Evolutionary conservation across 345 rosid genomes (phyloP).

Genomic region (Aegle marmelos): DNA sequence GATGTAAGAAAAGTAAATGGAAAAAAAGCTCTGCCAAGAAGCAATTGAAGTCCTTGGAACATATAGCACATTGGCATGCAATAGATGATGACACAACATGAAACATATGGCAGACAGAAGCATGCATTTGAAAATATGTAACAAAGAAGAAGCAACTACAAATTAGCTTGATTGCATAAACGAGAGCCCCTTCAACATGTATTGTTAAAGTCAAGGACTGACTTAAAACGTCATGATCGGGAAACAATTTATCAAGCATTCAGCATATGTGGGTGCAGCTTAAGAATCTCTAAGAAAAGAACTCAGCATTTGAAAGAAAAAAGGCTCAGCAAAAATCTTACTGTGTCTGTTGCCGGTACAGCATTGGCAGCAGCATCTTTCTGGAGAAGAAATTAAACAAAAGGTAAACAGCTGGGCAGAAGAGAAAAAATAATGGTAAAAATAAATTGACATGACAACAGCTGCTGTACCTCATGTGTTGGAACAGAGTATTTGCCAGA

Average conservation of each 20-base stretch:
- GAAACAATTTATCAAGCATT: not conserved
- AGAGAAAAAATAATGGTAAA: not conserved
- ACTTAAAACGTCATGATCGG: not conserved
- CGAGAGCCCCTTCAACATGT: not conserved
- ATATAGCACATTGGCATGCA: not conserved
- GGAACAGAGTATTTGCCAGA: slow-evolving; percentile 94
- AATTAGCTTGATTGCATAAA: not conserved
- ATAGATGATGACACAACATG: not conserved
- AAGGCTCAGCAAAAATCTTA: slow-evolving; percentile 33
- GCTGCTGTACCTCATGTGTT: slow-evolving; percentile 50
- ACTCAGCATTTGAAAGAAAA: not conserved
- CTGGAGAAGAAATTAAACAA: slow-evolving; percentile 36
- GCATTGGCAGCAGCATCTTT: slow-evolving; percentile 36
- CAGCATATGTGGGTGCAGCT: not conserved
- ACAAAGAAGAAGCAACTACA: not conserved
- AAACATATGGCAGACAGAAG: not conserved
- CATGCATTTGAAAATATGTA: not conserved
- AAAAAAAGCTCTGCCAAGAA: not conserved
- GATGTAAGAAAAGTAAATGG: not conserved
- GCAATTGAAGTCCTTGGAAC: not conserved
- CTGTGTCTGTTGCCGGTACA: slow-evolving; percentile 32
- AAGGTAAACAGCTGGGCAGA: not conserved
- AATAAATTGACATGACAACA: slow-evolving; percentile 9
- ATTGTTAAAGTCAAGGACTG: slow-evolving; percentile 1
- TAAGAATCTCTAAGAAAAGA: not conserved